These are phyloP conservation scores for Ganoderma sinense DNA, from an alignment of 1,284 basidiomycete genomes.

Conservation along the genomic window DNA sequence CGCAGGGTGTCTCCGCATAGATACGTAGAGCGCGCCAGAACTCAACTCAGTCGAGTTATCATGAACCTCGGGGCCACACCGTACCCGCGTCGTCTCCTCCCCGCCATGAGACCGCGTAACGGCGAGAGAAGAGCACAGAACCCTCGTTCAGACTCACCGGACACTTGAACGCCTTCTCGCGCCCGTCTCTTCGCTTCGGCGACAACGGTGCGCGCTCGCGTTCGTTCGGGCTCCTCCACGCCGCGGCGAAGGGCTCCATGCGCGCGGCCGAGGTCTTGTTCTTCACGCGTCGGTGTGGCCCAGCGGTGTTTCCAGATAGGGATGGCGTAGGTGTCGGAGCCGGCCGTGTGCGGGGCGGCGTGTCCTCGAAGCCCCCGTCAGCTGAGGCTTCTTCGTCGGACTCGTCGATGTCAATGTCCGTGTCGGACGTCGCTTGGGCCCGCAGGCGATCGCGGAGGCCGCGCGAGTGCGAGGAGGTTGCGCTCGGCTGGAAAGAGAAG, in stretches of 20 bases:
- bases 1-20: not conserved
- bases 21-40: too few relatives aligned
- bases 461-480: not conserved
- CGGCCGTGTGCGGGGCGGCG: not conserved
- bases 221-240: constrained; percentile 12
- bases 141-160: constrained; percentile 39
- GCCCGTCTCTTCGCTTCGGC: constrained; percentile 30
- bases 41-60: not conserved
- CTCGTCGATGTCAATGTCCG: not conserved
- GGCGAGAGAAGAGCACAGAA: not conserved
- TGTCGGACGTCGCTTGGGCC: not conserved
- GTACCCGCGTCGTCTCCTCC: not conserved
- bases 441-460: not conserved
- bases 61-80: not conserved
- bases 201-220: constrained; percentile 10
- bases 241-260: too few relatives aligned
- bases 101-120: not conserved
- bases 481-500: constrained; percentile 32
- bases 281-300: constrained; percentile 16
- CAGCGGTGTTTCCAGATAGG: not conserved
- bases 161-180: constrained; percentile 48
- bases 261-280: constrained; percentile 6
- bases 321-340: not conserved
- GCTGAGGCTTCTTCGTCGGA: not conserved
- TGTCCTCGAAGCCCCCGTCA: too few relatives aligned